Evolutionary conservation across 164 flowering plant species (phyloP).

Genomic region (Nymphaea thermarum): DNA sequence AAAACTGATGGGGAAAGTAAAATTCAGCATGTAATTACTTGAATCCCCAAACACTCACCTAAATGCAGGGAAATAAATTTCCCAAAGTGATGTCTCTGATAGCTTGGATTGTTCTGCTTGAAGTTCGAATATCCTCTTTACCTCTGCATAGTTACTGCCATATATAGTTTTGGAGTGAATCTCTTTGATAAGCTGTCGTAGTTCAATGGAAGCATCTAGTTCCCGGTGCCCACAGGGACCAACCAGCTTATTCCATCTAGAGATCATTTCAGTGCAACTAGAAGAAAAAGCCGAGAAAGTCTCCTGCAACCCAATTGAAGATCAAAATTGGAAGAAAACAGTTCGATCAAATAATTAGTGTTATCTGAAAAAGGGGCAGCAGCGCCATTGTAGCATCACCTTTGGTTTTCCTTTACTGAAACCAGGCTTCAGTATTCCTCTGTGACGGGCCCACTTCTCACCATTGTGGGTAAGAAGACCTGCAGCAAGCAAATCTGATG

Average conservation of each 20-base stretch:
- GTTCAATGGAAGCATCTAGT: constrained; percentile 13
- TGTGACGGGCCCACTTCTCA: too few species aligned
- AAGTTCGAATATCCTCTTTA: constrained; percentile 10
- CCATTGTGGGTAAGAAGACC: too few species aligned
- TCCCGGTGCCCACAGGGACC: constrained; percentile 1
- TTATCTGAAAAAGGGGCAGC: too few species aligned
- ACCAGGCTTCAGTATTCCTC: too few species aligned
- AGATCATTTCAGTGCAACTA: constrained; percentile 8
- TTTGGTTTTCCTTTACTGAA: too few species aligned
- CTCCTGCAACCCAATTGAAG: background rate
- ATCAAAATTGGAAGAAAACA: background rate
- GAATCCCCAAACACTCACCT: background rate
- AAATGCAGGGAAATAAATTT: background rate
- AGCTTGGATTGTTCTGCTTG: constrained; percentile 3
- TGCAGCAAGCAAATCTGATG: too few species aligned
- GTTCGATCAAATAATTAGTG: too few species aligned
- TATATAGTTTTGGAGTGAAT: constrained; percentile 13
- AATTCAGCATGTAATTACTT: too few species aligned
- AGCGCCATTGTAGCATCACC: too few species aligned
- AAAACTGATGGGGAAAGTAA: too few species aligned
- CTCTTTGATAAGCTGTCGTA: constrained; percentile 9
- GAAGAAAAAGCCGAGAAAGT: constrained; percentile 9
- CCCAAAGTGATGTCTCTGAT: background rate
- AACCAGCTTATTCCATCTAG: constrained; percentile 5
- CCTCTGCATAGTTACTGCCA: constrained; percentile 15